A percentile compares a stretch with the other conserved stretches of the same genome.
phyloP scores from a whole-genome alignment of 345 rosid species.

The Diplotaxis tenuifolia region DNA sequence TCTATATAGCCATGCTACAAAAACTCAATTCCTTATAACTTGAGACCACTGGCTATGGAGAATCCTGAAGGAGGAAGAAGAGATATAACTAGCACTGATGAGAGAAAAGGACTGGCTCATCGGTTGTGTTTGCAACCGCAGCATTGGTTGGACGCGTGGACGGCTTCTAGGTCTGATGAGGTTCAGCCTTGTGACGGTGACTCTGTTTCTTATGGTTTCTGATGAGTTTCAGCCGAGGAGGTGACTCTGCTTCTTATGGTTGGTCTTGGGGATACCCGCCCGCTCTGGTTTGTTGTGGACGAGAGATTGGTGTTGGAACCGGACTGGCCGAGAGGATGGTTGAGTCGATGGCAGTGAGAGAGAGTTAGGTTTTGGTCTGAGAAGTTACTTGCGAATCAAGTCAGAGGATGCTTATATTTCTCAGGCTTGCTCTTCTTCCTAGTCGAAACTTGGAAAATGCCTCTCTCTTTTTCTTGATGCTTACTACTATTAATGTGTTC shows the following conservation, averaged over 20 bases:
- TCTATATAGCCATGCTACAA: slow-evolving; percentile 19
- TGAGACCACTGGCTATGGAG: too few relatives aligned
- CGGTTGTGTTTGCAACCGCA: slow-evolving; percentile 26
- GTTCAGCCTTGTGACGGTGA: slow-evolving; percentile 40
- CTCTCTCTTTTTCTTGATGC: too few relatives aligned
- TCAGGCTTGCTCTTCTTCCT: slow-evolving; percentile 1
- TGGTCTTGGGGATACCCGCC: slow-evolving; percentile 38
- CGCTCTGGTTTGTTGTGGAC: slow-evolving; percentile 32
- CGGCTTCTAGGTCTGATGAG: slow-evolving; percentile 42
- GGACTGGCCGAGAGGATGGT: slow-evolving; percentile 29
- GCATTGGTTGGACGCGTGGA: too few relatives aligned
- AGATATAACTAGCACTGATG: background rate
- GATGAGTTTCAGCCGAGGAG: background rate
- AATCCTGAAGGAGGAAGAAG: slow-evolving; percentile 12
- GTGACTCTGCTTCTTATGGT: slow-evolving; percentile 37
- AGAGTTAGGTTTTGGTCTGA: slow-evolving; percentile 14
- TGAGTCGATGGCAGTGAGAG: slow-evolving; percentile 19
- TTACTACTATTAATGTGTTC: background rate
- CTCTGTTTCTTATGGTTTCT: slow-evolving; percentile 40
- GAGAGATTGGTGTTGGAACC: slow-evolving; percentile 19
- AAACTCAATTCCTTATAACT: background rate
- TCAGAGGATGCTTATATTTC: background rate
- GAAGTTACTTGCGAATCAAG: slow-evolving; percentile 13
- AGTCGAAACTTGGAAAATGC: too few relatives aligned
- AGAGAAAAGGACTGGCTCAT: background rate